phyloP scores from a whole-genome alignment of 1,284 basidiomycete genomes.

The Ceratobasidium sp. region DNA sequence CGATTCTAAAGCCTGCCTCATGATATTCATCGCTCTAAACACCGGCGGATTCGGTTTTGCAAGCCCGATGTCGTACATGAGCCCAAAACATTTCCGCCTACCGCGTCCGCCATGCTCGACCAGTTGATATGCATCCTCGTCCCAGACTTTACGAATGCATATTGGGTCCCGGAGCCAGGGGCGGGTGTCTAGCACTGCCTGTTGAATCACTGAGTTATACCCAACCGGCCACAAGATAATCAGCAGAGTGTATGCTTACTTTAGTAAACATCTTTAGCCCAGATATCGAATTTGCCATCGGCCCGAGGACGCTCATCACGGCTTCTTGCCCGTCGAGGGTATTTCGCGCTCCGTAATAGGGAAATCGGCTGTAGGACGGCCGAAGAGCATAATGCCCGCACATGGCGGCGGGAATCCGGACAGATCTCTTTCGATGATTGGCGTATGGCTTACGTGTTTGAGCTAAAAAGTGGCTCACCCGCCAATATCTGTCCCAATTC shows the following conservation, averaged over 20 bases:
- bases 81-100: slow-evolving; percentile 69
- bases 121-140: slow-evolving; percentile 69
- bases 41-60: slow-evolving; percentile 80
- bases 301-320: slow-evolving; percentile 78
- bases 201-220: slow-evolving; percentile 38
- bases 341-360: slow-evolving; percentile 74
- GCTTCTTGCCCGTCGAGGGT: slow-evolving; percentile 78
- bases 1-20: slow-evolving; percentile 68
- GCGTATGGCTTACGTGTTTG: not conserved
- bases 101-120: slow-evolving; percentile 69
- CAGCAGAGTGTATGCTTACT: slow-evolving; percentile 21
- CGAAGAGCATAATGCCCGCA: slow-evolving; percentile 77
- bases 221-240: slow-evolving; percentile 48
- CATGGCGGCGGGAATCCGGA: slow-evolving; percentile 77
- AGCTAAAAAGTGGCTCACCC: slow-evolving; percentile 50
- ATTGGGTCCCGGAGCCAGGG: slow-evolving; percentile 80
- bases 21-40: slow-evolving; percentile 70
- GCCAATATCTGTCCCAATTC: slow-evolving; percentile 71
- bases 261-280: slow-evolving; percentile 75
- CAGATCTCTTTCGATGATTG: slow-evolving; percentile 60
- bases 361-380: slow-evolving; percentile 77
- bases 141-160: slow-evolving; percentile 74
- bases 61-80: slow-evolving; percentile 74
- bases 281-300: slow-evolving; percentile 69
- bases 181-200: slow-evolving; percentile 65